Conservation (phyloP, 2,329 filamentous ascomycete species). For the Lecanoromycetidae sp. region DNA sequence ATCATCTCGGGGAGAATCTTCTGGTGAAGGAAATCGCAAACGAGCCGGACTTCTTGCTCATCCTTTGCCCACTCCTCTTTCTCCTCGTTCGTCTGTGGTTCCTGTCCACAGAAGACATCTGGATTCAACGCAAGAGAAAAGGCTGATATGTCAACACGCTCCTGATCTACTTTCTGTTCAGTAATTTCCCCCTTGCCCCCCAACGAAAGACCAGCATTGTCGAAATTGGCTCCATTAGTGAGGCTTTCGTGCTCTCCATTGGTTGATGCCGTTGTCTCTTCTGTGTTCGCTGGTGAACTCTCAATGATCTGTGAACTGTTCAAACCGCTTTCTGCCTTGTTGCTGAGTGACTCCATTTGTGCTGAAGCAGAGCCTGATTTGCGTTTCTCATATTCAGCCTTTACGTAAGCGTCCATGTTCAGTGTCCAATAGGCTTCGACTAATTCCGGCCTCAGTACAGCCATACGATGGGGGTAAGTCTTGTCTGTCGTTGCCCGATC, state of each 20-base stretch:
- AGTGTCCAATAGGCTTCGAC: conserved; percentile 73
- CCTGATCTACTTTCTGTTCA: conserved; percentile 35
- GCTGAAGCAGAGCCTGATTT: too few species aligned
- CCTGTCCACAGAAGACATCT: conserved; percentile 87
- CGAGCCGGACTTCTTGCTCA: conserved; percentile 75
- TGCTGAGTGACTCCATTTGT: too few species aligned
- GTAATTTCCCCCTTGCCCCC: conserved; percentile 27
- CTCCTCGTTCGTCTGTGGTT: conserved; percentile 79
- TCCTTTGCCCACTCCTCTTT: conserved; percentile 72
- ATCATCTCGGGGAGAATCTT: conserved; percentile 75
- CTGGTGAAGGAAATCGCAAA: conserved; percentile 63
- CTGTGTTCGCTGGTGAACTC: conserved; percentile 23
- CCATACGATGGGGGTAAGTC: conserved; percentile 89
- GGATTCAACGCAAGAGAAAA: conserved; percentile 88
- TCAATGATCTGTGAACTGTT: too few species aligned
- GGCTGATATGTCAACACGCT: conserved; percentile 70
- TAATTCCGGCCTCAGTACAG: conserved; percentile 78
- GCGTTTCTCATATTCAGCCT: conserved; percentile 59
- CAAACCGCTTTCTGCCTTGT: too few species aligned
- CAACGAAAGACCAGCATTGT: conserved; percentile 19
- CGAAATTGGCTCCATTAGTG: conserved; percentile 20
- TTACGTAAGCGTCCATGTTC: conserved; percentile 83
- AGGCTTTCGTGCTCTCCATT: neutral
- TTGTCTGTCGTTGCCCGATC: conserved; percentile 32
- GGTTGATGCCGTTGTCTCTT: neutral